phyloP scores from a whole-genome alignment of 805 yeast genomes.

The Jamesozyma piceae region DNA sequence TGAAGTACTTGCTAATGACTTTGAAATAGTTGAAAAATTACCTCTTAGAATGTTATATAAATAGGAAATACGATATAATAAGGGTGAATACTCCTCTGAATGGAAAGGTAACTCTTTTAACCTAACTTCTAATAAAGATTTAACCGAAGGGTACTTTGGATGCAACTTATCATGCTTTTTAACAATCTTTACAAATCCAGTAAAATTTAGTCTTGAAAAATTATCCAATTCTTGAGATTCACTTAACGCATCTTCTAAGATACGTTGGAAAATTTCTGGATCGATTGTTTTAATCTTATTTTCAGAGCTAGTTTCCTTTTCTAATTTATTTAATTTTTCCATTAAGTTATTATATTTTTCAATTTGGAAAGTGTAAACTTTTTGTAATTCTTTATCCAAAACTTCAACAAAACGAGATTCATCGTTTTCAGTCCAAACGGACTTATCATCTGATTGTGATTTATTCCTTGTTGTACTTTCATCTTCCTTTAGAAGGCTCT shows the following conservation, averaged over 20 bases:
- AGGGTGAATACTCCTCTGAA: constrained; percentile 89
- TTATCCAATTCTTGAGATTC: constrained; percentile 80
- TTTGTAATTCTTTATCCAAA: constrained; percentile 62
- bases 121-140: constrained; percentile 80
- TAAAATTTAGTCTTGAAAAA: constrained; percentile 84
- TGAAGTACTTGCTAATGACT: constrained; percentile 34
- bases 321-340: constrained; percentile 54
- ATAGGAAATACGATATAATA: constrained; percentile 71
- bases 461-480: constrained; percentile 29
- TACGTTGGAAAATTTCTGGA: constrained; percentile 50
- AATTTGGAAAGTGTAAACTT: constrained; percentile 65
- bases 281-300: constrained; percentile 38
- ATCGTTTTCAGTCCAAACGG: constrained; percentile 58
- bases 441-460: constrained; percentile 10
- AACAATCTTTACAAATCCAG: constrained; percentile 90
- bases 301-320: constrained; percentile 43
- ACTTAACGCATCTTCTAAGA: constrained; percentile 63
- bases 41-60: constrained; percentile 76
- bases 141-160: constrained; percentile 70
- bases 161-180: constrained; percentile 93
- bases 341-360: constrained; percentile 61
- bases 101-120: constrained; percentile 83
- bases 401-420: constrained; percentile 60
- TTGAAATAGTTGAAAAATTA: constrained; percentile 31
- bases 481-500: constrained; percentile 61